Evolutionary conservation across 2,329 filamentous ascomycete genomes (phyloP), one percentile per base, ranked within the genome.

Genomic region (Alternaria solani): DNA sequence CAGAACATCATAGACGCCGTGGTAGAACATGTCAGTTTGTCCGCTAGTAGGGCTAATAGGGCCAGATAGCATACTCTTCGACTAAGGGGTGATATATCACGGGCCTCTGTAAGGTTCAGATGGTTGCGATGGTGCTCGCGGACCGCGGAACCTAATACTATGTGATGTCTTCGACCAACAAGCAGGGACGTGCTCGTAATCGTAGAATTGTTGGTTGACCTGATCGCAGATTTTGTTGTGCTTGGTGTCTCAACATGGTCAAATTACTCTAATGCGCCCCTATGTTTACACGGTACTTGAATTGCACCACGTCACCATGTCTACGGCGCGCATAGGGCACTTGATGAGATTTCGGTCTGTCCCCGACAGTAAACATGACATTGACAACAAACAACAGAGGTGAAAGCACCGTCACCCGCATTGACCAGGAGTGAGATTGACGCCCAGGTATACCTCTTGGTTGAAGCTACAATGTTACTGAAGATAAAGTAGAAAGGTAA

Each of bases 31-130:
- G 8, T 25, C 26, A 30, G 30, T 49, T 49, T 32, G 23, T 32
- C 46, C 32, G 46, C 20, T 49, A 26, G 36, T n/a, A 49, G 30
- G 32, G 30, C 23, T 32, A 36, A 14, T 49, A 26, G 46, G 46
- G 25, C 32, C 32, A 38, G 12, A 14, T 23, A 49, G 46, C 20
- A 49, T 38, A 36, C 46, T 49, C 16, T 49, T 36, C 30, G 46
- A 36, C 30, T 38, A 49, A 38, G 46, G 46, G 46, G 46, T 49
- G 20, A 38, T 49, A n/a, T 38, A 36, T 49, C 32, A 49, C 46
- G 32, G 46, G 20, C 46, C 46, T 49, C 46, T 34, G 20, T 49
- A 38, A 49, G 46, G 46, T 49, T 49, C 32, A 49, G 16, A 49
- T 49, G 20, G 36, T 49, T 49, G 20, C 32, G 46, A 49, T 38